Evolutionary conservation across 2,329 filamentous ascomycete species (phyloP).

Genomic region (Coniochaeta pulveracea): DNA sequence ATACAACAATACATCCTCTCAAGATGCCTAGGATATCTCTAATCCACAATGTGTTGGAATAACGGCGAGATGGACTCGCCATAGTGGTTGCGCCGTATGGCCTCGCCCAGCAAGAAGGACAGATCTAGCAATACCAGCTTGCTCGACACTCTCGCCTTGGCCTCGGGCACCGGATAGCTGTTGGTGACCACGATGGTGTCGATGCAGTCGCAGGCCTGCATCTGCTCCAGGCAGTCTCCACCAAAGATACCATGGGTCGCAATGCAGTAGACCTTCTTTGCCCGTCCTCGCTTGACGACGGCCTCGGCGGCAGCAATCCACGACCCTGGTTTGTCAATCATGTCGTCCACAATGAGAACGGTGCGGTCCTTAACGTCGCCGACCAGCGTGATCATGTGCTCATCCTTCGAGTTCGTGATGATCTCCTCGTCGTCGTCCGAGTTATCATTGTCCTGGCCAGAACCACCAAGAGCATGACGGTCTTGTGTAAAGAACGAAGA

Average conservation of each 20-base stretch:
- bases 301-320: conserved; percentile 98
- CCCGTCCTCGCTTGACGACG: conserved; percentile 82
- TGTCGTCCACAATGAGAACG: conserved; percentile 94
- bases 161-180: conserved; percentile 80
- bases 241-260: conserved; percentile 94
- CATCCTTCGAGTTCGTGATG: conserved; percentile 67
- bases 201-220: conserved; percentile 88
- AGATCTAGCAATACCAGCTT: conserved; percentile 89
- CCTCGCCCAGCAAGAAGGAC: conserved; percentile 78
- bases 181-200: conserved; percentile 93
- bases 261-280: conserved; percentile 94
- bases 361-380: conserved; percentile 81
- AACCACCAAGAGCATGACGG: conserved; percentile 66
- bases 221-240: conserved; percentile 75
- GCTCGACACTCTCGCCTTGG: conserved; percentile 56
- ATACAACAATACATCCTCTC: conserved; percentile 10
- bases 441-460: conserved; percentile 68
- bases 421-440: conserved; percentile 91
- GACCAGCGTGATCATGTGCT: conserved; percentile 96
- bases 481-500: conserved; percentile 70
- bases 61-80: conserved; percentile 69
- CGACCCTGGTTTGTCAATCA: conserved; percentile 94
- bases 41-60: conserved; percentile 56
- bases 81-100: conserved; percentile 92
- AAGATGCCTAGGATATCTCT: conserved; percentile 20